Base-by-base conservation (phyloP, 805 yeast species). In the Saccharomyces kudriavzevii region DNA sequence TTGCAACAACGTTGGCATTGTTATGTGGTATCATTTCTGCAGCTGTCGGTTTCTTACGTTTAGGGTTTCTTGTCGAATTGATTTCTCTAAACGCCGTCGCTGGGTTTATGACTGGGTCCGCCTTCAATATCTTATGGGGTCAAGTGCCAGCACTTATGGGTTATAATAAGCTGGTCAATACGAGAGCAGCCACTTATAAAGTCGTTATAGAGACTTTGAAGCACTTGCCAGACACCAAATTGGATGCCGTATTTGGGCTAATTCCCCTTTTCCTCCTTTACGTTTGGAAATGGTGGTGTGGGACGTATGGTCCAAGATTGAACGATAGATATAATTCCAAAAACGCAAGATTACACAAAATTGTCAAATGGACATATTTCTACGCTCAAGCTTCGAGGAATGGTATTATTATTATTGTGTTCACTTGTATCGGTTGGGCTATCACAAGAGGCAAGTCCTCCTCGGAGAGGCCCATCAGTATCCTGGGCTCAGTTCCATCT, bases 61-160 rank as follows among this genome's bases (percentile, higher is more conserved):
- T 91, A 25, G 97, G 97, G 0, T 91, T 91, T 72, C 76, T 91
- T 51, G 82, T 91, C 47, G 97, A 91, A 70, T 82, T 87, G 66
- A 89, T 91, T 63, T 89, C 97, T 2, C 76, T 85, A 64, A 96
- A 96, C 48, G 95, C 96, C 0, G 96, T 91, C 45, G 77, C 89
- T 71, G 97, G 97, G 0, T 91, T 90, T 74, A 91, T 91, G 92
- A 79, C 92, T 31, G 97, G 97, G 51, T 90, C 97, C 4, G 96
- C 97, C 1, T 79, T 91, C 63, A 84, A 77, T 63, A 91, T 91
- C 65, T 76, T 85, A 35, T 70, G 76, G 56, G 97, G 97, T 25
- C 97, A 91, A 73, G 83, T 91, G 5, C 96, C 97, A 4, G 85
- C 77, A 4, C 76, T 91, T 55, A 77, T 91, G 87, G 97, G 97